Percentiles rank a stretch among this genome's conserved stretches.
Evolutionary conservation across 352 stramenopile species (phyloP).

Genomic region (Peronospora destructor): DNA sequence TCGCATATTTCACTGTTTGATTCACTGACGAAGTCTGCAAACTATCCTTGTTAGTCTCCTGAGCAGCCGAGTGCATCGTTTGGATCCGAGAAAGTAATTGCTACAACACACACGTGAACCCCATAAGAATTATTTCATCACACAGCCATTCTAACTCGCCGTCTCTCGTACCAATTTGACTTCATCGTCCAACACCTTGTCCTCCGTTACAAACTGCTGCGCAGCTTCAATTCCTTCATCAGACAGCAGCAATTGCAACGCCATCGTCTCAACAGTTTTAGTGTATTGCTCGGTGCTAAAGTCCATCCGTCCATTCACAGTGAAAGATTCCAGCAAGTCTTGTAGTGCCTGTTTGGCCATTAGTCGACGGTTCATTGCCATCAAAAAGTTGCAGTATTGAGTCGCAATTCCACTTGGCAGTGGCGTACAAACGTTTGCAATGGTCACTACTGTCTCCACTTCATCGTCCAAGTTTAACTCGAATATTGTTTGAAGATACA

Average conservation of each 20-base stretch:
- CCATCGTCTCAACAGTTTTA: constrained; percentile 32
- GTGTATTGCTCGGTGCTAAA: constrained; percentile 24
- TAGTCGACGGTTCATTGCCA: constrained; percentile 45
- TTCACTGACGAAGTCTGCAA: constrained; percentile 2
- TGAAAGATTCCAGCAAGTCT: constrained; percentile 21
- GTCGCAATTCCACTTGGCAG: constrained; percentile 34
- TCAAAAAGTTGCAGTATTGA: constrained; percentile 61
- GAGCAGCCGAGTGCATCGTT: constrained; percentile 15
- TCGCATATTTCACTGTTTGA: background rate
- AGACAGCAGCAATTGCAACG: constrained; percentile 42
- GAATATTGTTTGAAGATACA: constrained; percentile 65
- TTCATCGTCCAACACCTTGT: constrained; percentile 37
- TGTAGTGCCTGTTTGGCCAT: constrained; percentile 28
- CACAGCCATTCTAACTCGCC: background rate
- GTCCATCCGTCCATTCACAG: background rate
- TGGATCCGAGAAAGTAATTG: constrained; percentile 35
- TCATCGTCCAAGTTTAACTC: constrained; percentile 52
- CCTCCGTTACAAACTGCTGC: constrained; percentile 26
- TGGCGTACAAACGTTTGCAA: constrained; percentile 38
- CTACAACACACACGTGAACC: constrained; percentile 5
- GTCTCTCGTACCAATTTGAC: constrained; percentile 33
- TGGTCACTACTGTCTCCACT: constrained; percentile 37
- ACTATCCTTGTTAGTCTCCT: constrained; percentile 11
- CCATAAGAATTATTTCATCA: background rate
- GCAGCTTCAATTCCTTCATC: constrained; percentile 34